These are phyloP conservation scores for Lycium barbarum DNA, from an alignment of 257 asterid species.

Conservation along the genomic window DNA sequence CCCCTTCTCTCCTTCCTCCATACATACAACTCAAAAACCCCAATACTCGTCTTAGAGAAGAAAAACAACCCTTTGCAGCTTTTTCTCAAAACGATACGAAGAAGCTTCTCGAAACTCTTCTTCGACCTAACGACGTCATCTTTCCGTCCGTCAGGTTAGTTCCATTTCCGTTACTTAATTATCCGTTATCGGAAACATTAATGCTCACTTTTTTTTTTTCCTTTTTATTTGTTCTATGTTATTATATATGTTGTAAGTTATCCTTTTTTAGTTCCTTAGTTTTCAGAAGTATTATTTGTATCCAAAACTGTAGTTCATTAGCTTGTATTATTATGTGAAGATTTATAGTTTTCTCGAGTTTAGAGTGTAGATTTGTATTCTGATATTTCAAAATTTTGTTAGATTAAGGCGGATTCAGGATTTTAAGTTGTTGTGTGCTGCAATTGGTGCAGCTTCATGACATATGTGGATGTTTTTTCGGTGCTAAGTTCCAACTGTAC, in stretches of 20 bases:
- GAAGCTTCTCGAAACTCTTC: neutral
- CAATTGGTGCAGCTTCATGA: neutral
- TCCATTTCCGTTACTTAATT: neutral
- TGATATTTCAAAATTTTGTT: neutral
- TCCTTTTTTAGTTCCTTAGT: neutral
- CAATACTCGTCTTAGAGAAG: neutral
- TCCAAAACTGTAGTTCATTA: neutral
- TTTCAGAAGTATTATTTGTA: neutral
- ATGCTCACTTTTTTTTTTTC: neutral
- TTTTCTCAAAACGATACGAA: neutral
- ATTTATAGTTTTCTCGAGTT: neutral
- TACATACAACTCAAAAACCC: constrained; percentile 13
- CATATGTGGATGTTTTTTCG: neutral
- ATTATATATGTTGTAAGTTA: neutral
- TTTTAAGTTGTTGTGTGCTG: neutral
- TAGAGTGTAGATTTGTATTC: constrained; percentile 1
- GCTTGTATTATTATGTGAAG: neutral
- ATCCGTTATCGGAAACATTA: neutral
- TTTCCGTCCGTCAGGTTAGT: neutral
- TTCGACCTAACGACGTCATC: neutral
- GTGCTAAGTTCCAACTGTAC: neutral
- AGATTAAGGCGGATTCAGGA: neutral
- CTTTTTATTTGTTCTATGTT: neutral
- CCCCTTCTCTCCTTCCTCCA: neutral
- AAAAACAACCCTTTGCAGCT: constrained; percentile 21